Evolutionary conservation across 1,284 basidiomycete genomes (phyloP).

Genomic region (Hortiboletus rubellus): DNA sequence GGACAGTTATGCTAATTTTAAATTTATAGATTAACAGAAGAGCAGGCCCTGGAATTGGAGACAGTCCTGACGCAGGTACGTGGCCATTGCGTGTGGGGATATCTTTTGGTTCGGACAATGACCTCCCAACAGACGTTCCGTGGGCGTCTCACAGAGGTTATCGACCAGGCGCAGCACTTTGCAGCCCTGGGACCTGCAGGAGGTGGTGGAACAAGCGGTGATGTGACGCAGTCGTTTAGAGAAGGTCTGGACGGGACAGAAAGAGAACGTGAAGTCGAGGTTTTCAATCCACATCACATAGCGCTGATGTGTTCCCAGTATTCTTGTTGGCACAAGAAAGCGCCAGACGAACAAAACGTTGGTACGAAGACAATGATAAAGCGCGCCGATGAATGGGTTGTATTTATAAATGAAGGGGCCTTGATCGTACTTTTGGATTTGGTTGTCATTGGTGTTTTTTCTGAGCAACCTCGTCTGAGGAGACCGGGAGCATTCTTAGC

Average conservation of each 20-base stretch:
- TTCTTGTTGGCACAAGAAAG: conserved; percentile 84
- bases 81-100: neutral
- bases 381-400: conserved; percentile 42
- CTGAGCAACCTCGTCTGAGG: conserved; percentile 21
- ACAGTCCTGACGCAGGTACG: conserved; percentile 66
- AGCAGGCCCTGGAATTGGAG: conserved; percentile 67
- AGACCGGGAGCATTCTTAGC: conserved; percentile 38
- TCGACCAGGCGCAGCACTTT: conserved; percentile 91
- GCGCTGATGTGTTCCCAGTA: conserved; percentile 48
- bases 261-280: conserved; percentile 65
- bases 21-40: conserved; percentile 61
- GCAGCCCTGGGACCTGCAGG: conserved; percentile 67
- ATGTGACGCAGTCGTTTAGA: conserved; percentile 72
- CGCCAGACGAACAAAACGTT: conserved; percentile 70
- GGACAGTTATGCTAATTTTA: neutral
- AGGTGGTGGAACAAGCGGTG: conserved; percentile 51
- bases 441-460: conserved; percentile 29
- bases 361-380: conserved; percentile 76
- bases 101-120: neutral
- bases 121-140: conserved; percentile 66
- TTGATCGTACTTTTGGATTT: conserved; percentile 2
- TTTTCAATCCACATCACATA: neutral
- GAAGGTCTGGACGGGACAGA: conserved; percentile 89
- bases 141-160: conserved; percentile 73
- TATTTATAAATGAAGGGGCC: neutral